phyloP scores from a whole-genome alignment of 2,329 filamentous ascomycete species.

The Aureobasidium sp. region DNA sequence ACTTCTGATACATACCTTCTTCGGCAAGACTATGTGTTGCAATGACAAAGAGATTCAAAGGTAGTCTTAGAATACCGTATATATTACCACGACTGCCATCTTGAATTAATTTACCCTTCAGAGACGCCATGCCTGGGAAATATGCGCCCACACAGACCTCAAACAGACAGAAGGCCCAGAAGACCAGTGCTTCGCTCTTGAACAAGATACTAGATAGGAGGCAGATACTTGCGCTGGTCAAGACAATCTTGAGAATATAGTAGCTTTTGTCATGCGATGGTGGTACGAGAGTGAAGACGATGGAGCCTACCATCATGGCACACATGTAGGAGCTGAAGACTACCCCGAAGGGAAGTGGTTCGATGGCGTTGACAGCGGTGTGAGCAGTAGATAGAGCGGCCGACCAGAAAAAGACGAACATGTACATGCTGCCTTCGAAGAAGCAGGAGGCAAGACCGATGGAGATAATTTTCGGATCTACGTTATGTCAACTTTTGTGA shows the following conservation, averaged over 20 bases:
- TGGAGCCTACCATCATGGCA: constrained; percentile 65
- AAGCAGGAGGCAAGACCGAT: constrained; percentile 61
- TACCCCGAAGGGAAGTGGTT: constrained; percentile 50
- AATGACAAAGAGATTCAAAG: constrained; percentile 65
- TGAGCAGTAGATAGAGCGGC: constrained; percentile 47
- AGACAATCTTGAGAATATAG: constrained; percentile 42
- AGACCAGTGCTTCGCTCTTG: constrained; percentile 48
- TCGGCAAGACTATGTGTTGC: constrained; percentile 52
- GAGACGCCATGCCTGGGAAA: constrained; percentile 60
- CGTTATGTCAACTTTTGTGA: constrained; percentile 8
- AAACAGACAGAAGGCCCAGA: constrained; percentile 65
- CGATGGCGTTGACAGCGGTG: constrained; percentile 24
- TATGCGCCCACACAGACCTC: constrained; percentile 66
- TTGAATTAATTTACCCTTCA: constrained; percentile 62
- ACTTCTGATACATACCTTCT: constrained; percentile 30
- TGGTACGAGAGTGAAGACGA: constrained; percentile 52
- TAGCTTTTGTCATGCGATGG: constrained; percentile 33
- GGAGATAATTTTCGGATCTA: constrained; percentile 55
- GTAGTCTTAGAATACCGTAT: constrained; percentile 64
- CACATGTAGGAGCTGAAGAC: constrained; percentile 68
- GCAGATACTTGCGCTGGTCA: constrained; percentile 45
- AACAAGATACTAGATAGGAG: constrained; percentile 39
- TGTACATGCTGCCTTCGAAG: constrained; percentile 69
- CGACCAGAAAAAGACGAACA: constrained; percentile 71
- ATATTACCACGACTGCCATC: constrained; percentile 60